These are phyloP conservation scores for Phytopythium sindhum DNA, from an alignment of 352 stramenopile genomes.

Conservation along the genomic window DNA sequence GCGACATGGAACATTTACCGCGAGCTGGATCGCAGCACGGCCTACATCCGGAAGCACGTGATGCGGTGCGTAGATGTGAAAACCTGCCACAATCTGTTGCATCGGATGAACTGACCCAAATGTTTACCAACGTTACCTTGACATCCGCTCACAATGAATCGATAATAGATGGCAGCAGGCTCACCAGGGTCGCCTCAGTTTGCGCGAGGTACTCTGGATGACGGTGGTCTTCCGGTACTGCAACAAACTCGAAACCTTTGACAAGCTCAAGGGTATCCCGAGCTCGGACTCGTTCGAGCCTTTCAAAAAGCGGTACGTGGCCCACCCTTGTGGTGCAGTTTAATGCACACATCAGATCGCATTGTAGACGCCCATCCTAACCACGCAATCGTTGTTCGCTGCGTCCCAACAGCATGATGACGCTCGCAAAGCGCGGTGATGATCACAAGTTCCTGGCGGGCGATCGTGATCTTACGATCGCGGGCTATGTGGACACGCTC, in stretches of 20 bases:
- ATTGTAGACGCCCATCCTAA: too few relatives aligned
- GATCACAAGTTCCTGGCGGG: slow-evolving; percentile 48
- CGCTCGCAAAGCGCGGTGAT: slow-evolving; percentile 52
- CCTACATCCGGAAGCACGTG: slow-evolving; percentile 78
- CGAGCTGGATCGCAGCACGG: slow-evolving; percentile 75
- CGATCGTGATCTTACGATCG: slow-evolving; percentile 53
- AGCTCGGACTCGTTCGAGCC: slow-evolving; percentile 57
- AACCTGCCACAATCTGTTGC: neutral
- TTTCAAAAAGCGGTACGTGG: slow-evolving; percentile 67
- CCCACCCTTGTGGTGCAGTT: neutral
- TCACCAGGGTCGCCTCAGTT: slow-evolving; percentile 62
- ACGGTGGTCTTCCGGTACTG: slow-evolving; percentile 75
- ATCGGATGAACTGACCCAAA: neutral
- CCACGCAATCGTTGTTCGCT: neutral
- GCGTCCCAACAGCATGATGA: slow-evolving; percentile 27
- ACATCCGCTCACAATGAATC: neutral
- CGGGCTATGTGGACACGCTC: slow-evolving; percentile 58
- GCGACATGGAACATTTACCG: slow-evolving; percentile 85
- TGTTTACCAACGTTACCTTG: too few relatives aligned
- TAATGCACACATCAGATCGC: too few relatives aligned
- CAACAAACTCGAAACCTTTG: slow-evolving; percentile 81
- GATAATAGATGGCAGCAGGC: slow-evolving; percentile 51
- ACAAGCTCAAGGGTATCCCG: slow-evolving; percentile 74
- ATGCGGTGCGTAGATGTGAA: slow-evolving; percentile 29
- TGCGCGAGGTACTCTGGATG: slow-evolving; percentile 82